A percentile compares a stretch with the other conserved stretches of the same genome.
phyloP scores from a whole-genome alignment of 1,284 basidiomycete genomes.

The Fistulinella cinereoalba region DNA sequence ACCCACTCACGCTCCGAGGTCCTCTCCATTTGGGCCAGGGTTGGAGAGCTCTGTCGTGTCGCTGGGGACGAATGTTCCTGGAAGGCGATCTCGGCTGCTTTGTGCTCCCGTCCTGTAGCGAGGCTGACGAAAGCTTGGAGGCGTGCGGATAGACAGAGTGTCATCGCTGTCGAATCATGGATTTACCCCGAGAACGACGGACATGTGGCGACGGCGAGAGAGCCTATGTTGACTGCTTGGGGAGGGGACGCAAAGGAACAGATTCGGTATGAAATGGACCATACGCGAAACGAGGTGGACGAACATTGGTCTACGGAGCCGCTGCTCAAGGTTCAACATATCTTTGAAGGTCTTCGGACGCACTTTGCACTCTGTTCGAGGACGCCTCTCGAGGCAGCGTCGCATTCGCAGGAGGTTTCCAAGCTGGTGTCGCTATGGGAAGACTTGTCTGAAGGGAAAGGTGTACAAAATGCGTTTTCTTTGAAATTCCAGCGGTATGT shows the following conservation, averaged over 20 bases:
- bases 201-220: conserved; percentile 33
- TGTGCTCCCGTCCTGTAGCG: conserved; percentile 70
- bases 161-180: conserved; percentile 65
- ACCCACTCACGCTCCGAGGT: conserved; percentile 69
- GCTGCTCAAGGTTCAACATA: conserved; percentile 41
- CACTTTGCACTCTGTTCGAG: conserved; percentile 53
- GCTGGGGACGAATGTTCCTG: conserved; percentile 75
- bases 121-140: conserved; percentile 76
- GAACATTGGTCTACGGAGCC: conserved; percentile 43
- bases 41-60: conserved; percentile 66
- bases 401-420: conserved; percentile 38
- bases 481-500: conserved; percentile 62
- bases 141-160: conserved; percentile 56
- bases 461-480: conserved; percentile 43
- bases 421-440: conserved; percentile 56
- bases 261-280: conserved; percentile 35
- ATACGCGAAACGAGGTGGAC: conserved; percentile 41
- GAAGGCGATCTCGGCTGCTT: conserved; percentile 63
- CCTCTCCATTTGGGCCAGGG: conserved; percentile 64
- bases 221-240: conserved; percentile 62
- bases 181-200: conserved; percentile 45
- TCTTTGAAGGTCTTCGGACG: conserved; percentile 53
- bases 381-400: conserved; percentile 33
- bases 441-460: conserved; percentile 40
- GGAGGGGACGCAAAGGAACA: conserved; percentile 51